These are phyloP conservation scores for Vitis rupestris DNA, from an alignment of 164 flowering plant genomes.

Conservation along the genomic window DNA sequence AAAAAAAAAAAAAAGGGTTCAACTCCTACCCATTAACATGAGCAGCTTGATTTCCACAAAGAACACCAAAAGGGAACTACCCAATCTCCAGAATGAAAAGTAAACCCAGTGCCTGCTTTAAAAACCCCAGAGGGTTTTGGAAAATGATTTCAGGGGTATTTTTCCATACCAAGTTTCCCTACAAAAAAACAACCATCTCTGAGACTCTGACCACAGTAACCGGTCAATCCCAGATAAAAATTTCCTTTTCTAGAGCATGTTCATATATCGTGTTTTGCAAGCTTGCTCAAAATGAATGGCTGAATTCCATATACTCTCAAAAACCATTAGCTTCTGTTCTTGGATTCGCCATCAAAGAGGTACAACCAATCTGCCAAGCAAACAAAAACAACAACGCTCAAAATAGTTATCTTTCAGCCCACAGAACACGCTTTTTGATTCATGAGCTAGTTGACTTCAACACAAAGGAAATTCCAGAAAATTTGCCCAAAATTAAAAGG, in stretches of 20 bases:
- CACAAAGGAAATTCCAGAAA: not conserved
- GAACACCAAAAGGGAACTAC: not conserved
- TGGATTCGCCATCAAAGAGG: slow-evolving; percentile 1
- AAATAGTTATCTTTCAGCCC: not conserved
- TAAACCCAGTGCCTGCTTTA: not conserved
- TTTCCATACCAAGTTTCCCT: not conserved
- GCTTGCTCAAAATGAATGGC: not conserved
- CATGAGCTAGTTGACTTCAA: not conserved
- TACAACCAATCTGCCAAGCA: slow-evolving; percentile 11
- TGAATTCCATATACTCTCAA: not conserved
- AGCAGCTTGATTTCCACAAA: not conserved
- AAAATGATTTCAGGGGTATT: not conserved
- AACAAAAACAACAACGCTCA: not conserved
- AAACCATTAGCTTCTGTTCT: slow-evolving; percentile 3
- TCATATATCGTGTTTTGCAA: not conserved
- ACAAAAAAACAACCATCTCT: not conserved
- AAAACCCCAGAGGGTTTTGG: slow-evolving; percentile 1
- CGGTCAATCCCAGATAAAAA: not conserved
- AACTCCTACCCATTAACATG: not conserved
- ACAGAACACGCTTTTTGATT: not conserved
- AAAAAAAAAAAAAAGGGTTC: not conserved
- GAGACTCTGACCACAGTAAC: not conserved
- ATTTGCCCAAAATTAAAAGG: not conserved
- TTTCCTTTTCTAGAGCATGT: not conserved
- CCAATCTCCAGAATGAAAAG: not conserved